Evolutionary conservation across 2,329 filamentous ascomycete species (phyloP).

Genomic region (Sclerotinia nivalis): DNA sequence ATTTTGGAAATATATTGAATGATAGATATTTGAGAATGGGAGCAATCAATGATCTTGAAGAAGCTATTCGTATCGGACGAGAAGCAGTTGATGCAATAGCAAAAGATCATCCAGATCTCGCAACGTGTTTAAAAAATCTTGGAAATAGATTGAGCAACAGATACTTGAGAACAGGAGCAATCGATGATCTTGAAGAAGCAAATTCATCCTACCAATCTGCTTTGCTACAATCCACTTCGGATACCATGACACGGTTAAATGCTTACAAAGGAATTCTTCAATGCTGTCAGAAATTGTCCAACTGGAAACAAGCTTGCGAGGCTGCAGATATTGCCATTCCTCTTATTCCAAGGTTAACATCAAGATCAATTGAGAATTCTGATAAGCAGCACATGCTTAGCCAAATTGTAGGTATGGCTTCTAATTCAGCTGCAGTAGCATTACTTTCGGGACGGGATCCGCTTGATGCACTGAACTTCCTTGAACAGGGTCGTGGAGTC

Average conservation of each 20-base stretch:
- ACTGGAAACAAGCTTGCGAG: neutral
- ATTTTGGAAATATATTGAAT: neutral
- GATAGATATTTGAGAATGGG: neutral
- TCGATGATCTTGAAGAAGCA: too few species aligned
- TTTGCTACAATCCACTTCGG: neutral
- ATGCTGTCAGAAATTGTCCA: too few species aligned
- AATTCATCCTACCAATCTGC: neutral
- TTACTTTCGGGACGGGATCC: conserved; percentile 27
- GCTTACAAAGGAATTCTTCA: too few species aligned
- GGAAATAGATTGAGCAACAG: too few species aligned
- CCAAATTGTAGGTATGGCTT: conserved; percentile 29
- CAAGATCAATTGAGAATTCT: conserved; percentile 16
- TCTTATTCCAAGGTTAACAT: neutral
- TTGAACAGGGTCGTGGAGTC: conserved; percentile 40
- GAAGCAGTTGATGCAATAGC: too few species aligned
- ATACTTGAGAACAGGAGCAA: too few species aligned
- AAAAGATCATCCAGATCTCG: too few species aligned
- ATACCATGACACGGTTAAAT: too few species aligned
- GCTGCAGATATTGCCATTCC: neutral
- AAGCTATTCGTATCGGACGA: too few species aligned
- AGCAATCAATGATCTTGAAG: neutral
- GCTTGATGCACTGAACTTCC: conserved; percentile 27
- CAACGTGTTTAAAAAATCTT: too few species aligned
- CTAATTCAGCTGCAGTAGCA: conserved; percentile 33
- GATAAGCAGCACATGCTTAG: conserved; percentile 34